Conservation (phyloP, 371 early-diverging fungal species). For the Apophysomyces sp. region DNA sequence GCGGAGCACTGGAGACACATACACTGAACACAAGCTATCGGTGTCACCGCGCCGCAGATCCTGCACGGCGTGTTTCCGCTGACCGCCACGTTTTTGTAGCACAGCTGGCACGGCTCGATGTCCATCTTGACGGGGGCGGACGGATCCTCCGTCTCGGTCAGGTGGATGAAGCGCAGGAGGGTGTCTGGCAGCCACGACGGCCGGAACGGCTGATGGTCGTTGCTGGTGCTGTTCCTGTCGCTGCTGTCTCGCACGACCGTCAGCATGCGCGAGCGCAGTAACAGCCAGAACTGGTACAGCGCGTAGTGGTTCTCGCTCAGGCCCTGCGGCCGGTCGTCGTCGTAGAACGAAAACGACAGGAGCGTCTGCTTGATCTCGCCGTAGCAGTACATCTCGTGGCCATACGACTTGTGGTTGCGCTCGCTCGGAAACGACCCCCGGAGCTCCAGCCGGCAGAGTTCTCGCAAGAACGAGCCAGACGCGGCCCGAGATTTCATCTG, state of each 20-base stretch:
- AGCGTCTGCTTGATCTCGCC: constrained; percentile 5
- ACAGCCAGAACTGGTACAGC: constrained; percentile 11
- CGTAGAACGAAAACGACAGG: background rate
- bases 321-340: background rate
- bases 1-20: constrained; percentile 2
- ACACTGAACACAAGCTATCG: constrained; percentile 11
- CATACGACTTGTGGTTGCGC: constrained; percentile 7
- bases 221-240: no score
- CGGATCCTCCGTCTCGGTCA: constrained; percentile 1
- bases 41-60: constrained; percentile 4
- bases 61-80: background rate
- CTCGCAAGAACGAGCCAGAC: background rate
- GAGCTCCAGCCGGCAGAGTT: constrained; percentile 5
- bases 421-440: constrained; percentile 12
- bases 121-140: background rate
- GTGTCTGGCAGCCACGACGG: constrained; percentile 6
- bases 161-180: constrained; percentile 1
- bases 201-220: background rate
- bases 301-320: constrained; percentile 10
- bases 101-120: constrained; percentile 7
- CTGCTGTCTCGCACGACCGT: background rate
- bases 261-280: constrained; percentile 3
- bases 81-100: constrained; percentile 9
- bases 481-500: background rate
- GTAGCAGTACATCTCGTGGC: constrained; percentile 11